Evolutionary conservation across 805 yeast species (phyloP), one percentile per base, ranked within the genome.

Genomic region (Lipomyces lipofer): DNA sequence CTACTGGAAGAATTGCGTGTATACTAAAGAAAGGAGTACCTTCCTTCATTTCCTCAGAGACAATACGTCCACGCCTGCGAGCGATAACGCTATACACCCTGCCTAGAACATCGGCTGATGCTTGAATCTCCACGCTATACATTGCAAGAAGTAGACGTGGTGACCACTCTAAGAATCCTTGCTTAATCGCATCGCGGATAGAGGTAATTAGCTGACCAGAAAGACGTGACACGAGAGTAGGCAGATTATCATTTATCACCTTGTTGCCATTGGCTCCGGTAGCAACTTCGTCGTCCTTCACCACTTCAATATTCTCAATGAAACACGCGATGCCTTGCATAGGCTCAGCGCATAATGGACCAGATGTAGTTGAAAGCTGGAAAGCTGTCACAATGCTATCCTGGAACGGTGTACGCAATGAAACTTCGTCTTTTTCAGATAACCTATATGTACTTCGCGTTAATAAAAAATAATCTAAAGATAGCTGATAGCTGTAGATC

Each of bases 11-110:
- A 50, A 82, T 74, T 0, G 98, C 96, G 17, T 78, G 82, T 52
- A 94, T 82, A 27, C 87, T 87, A 76, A 94, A 94, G 64, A 92
- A 90, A 19, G 98, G 97, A 0, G 99, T 94, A 8, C 99, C 99
- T 68, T 94, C 99, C 66, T 94, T 91, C 88, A 94, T 83, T 68
- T 94, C 99, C 70, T 94, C 99, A 3, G 90, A 81, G 1, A 85
- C 78, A 52, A 94, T 87, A 48, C 80, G 73, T 27, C 99, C 99
- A 36, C 87, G 84, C 65, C 97, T 78, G 64, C 82, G 82, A 60
- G 95, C 96, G 22, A 94, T 88, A 17, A 92, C 98, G 0, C 90
- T 94, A 67, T 94, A 94, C 0, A 94, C 98, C 67, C 88, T 89
- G 40, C 99, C 99, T 49, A 94, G 75, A 0, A 89, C 97, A 60